Evolutionary conservation across 2,329 filamentous ascomycete genomes (phyloP).

Genomic region (Aspergillus persii): DNA sequence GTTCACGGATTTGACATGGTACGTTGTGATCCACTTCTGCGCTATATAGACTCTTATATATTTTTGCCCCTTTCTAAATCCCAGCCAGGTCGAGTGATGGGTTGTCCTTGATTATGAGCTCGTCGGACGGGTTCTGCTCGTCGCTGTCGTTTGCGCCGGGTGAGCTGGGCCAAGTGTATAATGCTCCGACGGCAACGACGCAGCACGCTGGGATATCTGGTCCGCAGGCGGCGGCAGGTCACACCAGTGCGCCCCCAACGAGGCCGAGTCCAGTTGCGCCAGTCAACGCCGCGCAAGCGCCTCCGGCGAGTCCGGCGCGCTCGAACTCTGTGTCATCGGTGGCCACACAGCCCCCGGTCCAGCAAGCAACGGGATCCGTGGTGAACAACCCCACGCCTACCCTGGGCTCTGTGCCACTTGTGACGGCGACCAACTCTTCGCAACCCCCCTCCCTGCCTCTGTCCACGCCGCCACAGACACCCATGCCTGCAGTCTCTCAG

Average conservation of each 20-base stretch:
- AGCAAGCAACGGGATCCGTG: conserved; percentile 46
- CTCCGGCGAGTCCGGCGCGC: conserved; percentile 74
- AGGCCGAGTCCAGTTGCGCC: conserved; percentile 58
- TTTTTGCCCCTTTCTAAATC: conserved; percentile 17
- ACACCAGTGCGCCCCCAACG: conserved; percentile 66
- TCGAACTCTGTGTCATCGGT: conserved; percentile 85
- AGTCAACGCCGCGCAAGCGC: conserved; percentile 48
- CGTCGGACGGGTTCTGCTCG: conserved; percentile 96
- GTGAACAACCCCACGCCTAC: conserved; percentile 77
- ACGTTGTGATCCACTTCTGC: conserved; percentile 38
- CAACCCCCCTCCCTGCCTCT: conserved; percentile 61
- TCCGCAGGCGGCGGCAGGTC: conserved; percentile 58
- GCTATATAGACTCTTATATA: no score
- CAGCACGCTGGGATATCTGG: conserved; percentile 37
- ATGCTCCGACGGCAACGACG: conserved; percentile 41
- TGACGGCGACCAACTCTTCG: conserved; percentile 68
- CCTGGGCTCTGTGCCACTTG: conserved; percentile 71
- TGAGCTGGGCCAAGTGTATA: conserved; percentile 81
- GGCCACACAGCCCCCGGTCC: conserved; percentile 56
- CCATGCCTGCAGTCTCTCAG: conserved; percentile 52
- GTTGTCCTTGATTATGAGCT: conserved; percentile 84
- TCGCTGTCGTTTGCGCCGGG: conserved; percentile 78
- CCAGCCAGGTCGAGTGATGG: conserved; percentile 68
- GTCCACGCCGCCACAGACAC: conserved; percentile 88
- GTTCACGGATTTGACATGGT: conserved; percentile 96